A percentile compares a stretch with the other conserved stretches of the same genome.
Evolutionary conservation across 1,284 basidiomycete genomes (phyloP).

Genomic region (Spongispora temasekensis): DNA sequence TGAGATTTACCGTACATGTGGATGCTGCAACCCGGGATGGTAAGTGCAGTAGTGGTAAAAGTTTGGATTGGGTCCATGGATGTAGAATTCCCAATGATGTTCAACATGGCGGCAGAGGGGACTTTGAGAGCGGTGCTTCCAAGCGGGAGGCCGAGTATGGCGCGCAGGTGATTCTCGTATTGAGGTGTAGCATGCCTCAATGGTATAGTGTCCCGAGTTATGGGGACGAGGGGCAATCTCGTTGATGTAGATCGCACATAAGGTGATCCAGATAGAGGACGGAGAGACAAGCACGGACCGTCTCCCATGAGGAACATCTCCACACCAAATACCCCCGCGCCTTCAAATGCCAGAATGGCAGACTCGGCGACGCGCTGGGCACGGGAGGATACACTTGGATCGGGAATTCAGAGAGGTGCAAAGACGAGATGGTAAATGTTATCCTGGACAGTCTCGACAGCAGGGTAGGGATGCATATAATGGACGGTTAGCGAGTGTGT

Average conservation of each 20-base stretch:
- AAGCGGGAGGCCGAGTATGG: conserved; percentile 90
- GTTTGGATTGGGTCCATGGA: conserved; percentile 62
- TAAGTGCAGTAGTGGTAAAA: conserved; percentile 57
- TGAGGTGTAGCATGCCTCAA: conserved; percentile 97
- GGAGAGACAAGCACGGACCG: conserved; percentile 47
- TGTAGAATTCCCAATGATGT: conserved; percentile 82
- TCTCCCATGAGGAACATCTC: conserved; percentile 95
- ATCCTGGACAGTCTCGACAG: conserved; percentile 94
- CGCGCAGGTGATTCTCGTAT: conserved; percentile 97
- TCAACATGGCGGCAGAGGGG: conserved; percentile 90
- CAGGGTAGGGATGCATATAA: conserved; percentile 93
- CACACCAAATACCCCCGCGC: conserved; percentile 96
- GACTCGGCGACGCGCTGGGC: conserved; percentile 81
- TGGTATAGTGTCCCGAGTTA: conserved; percentile 99
- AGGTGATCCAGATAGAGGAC: neutral
- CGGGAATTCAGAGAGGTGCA: conserved; percentile 73
- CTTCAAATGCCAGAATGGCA: conserved; percentile 80
- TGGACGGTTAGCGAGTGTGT: conserved; percentile 61
- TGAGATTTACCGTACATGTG: conserved; percentile 96
- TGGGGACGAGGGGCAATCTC: conserved; percentile 99
- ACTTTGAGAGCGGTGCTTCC: conserved; percentile 91
- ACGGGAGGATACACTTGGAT: conserved; percentile 56
- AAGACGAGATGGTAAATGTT: conserved; percentile 94
- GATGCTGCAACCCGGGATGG: conserved; percentile 75
- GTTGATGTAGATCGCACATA: conserved; percentile 85